A percentile compares a stretch with the other conserved stretches of the same genome.
These are phyloP conservation scores for Trametes sanguinea DNA, from an alignment of 768 basidiomycete genomes.

Conservation along the genomic window DNA sequence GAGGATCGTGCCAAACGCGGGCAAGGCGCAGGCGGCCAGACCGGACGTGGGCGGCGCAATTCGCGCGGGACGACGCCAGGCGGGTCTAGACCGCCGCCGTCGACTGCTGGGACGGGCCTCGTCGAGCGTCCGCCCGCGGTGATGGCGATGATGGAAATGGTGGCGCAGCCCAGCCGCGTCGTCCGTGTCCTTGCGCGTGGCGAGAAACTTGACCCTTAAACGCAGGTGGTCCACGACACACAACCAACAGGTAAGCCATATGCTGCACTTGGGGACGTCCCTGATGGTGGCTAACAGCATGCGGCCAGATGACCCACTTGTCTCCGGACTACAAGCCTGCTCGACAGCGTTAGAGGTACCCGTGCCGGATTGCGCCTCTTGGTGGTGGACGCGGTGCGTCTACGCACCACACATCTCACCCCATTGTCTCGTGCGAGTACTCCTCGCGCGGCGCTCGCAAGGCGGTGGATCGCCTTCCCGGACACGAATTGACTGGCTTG, in stretches of 20 bases:
- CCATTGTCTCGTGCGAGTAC: neutral
- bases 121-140: slow-evolving; percentile 80
- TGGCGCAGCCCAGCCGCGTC: slow-evolving; percentile 71
- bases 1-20: slow-evolving; percentile 31
- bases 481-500: slow-evolving; percentile 7
- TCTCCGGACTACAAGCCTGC: slow-evolving; percentile 6
- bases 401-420: neutral
- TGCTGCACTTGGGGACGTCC: neutral
- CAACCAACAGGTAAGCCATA: neutral
- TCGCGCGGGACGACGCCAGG: slow-evolving; percentile 19
- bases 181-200: slow-evolving; percentile 81
- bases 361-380: slow-evolving; percentile 2
- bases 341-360: slow-evolving; percentile 8
- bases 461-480: slow-evolving; percentile 1
- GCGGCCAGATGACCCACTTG: neutral
- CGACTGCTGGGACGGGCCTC: slow-evolving; percentile 38
- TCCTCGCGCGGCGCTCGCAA: neutral
- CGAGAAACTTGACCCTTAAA: slow-evolving; percentile 70
- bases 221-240: neutral
- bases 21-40: neutral
- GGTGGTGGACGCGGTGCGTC: slow-evolving; percentile 6
- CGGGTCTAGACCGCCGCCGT: slow-evolving; percentile 16
- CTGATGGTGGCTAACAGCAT: neutral
- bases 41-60: slow-evolving; percentile 28
- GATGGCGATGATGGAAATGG: slow-evolving; percentile 80